Evolutionary conservation across 73 alveolate species (phyloP).

Genomic region (Paramecium biaurelia): DNA sequence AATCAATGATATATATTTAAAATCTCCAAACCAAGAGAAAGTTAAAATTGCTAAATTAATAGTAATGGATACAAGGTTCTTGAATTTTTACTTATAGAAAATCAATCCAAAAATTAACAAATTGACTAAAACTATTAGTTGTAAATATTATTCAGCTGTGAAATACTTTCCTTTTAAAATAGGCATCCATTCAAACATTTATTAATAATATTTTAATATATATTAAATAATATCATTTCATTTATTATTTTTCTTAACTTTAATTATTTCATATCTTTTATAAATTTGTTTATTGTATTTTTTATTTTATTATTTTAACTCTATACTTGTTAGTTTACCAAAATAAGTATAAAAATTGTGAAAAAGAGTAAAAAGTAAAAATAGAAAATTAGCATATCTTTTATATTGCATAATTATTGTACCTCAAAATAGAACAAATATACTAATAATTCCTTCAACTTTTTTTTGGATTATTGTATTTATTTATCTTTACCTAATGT

Average conservation of each 20-base stretch:
- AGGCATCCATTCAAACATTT: slow-evolving; percentile 54
- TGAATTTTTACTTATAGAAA: neutral
- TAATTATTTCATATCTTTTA: neutral
- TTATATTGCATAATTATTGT: too few species aligned
- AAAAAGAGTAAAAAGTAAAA: too few species aligned
- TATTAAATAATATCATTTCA: neutral
- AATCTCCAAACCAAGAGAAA: slow-evolving; percentile 3
- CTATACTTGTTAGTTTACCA: too few species aligned
- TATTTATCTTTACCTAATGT: too few species aligned
- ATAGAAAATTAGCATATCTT: too few species aligned
- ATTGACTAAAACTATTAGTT: neutral
- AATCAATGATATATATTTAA: neutral
- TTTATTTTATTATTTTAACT: neutral
- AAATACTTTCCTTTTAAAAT: slow-evolving; percentile 36
- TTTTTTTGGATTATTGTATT: too few species aligned
- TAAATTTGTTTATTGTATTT: neutral
- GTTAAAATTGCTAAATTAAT: neutral
- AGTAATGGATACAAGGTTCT: neutral
- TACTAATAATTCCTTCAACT: too few species aligned
- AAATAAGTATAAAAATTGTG: too few species aligned
- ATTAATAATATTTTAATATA: neutral
- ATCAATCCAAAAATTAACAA: neutral
- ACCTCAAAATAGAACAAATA: too few species aligned
- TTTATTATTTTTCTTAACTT: neutral
- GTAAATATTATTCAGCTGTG: slow-evolving; percentile 43